These are phyloP conservation scores for Rhodotorula babjevae DNA, from an alignment of 768 basidiomycete genomes.

Conservation along the genomic window DNA sequence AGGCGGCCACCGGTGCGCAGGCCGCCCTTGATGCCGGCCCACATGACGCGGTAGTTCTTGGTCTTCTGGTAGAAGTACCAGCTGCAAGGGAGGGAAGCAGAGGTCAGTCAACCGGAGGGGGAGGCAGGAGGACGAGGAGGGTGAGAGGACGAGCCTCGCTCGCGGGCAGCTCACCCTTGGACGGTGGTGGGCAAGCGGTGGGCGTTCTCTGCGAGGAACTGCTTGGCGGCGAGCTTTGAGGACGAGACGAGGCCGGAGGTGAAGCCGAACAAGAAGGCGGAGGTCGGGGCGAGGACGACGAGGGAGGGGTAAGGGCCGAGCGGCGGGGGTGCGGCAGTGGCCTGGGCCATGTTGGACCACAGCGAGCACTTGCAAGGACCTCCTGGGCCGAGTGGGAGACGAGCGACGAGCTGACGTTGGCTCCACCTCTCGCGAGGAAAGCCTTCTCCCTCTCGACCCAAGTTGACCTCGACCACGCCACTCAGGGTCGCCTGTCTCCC, in stretches of 20 bases:
- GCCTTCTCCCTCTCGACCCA: neutral
- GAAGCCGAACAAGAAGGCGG: constrained; percentile 36
- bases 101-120: neutral
- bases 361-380: no score
- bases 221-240: constrained; percentile 64
- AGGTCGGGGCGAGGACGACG: constrained; percentile 21
- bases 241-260: constrained; percentile 55
- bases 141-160: neutral
- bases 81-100: constrained; percentile 1
- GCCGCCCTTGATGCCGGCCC: constrained; percentile 66
- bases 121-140: neutral
- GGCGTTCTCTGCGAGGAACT: constrained; percentile 86
- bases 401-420: no score
- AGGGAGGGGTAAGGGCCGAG: neutral
- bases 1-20: constrained; percentile 26
- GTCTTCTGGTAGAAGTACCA: constrained; percentile 98
- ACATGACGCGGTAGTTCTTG: constrained; percentile 81
- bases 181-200: constrained; percentile 79
- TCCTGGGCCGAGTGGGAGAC: no score
- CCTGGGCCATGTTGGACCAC: neutral
- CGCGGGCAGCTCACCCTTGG: constrained; percentile 52
- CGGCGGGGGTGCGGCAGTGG: neutral
- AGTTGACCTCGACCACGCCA: no score
- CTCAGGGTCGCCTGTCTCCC: no score
- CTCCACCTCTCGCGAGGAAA: no score